A percentile compares a stretch with the other conserved stretches of the same genome.
These are phyloP conservation scores for Chaetomiaceae sp. DNA, from an alignment of 2,329 filamentous ascomycete genomes.

Conservation along the genomic window DNA sequence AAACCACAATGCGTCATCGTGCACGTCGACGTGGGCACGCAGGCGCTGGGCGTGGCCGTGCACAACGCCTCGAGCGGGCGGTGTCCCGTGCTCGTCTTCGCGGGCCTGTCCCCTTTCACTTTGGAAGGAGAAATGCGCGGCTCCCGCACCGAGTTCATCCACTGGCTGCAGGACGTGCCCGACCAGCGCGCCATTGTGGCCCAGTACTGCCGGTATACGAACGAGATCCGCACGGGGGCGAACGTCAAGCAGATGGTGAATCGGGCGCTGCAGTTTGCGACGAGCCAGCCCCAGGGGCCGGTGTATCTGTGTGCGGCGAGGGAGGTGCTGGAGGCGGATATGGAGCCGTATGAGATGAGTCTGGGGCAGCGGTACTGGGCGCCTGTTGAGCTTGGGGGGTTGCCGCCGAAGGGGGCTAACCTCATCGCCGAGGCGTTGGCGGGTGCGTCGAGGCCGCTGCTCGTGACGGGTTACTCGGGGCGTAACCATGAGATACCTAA, in stretches of 20 bases:
- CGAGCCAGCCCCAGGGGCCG: slow-evolving; percentile 69
- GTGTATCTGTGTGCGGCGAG: slow-evolving; percentile 74
- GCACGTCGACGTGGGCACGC: slow-evolving; percentile 70
- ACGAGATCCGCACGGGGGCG: slow-evolving; percentile 77
- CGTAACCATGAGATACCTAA: slow-evolving; percentile 60
- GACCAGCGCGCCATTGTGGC: slow-evolving; percentile 53
- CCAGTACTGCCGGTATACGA: slow-evolving; percentile 81
- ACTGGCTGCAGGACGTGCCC: slow-evolving; percentile 41
- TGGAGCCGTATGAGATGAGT: slow-evolving; percentile 65
- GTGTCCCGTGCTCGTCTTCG: slow-evolving; percentile 53
- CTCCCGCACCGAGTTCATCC: slow-evolving; percentile 39
- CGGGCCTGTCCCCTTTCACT: slow-evolving; percentile 40
- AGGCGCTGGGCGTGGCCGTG: slow-evolving; percentile 65
- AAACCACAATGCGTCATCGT: slow-evolving; percentile 67
- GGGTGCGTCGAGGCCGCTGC: slow-evolving; percentile 59
- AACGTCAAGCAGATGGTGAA: slow-evolving; percentile 90
- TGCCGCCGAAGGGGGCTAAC: slow-evolving; percentile 49
- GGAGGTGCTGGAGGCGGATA: slow-evolving; percentile 82
- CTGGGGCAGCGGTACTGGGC: slow-evolving; percentile 60
- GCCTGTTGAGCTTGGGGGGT: slow-evolving; percentile 61
- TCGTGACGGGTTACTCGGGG: slow-evolving; percentile 68
- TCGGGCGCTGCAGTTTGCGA: slow-evolving; percentile 76
- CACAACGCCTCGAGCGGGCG: slow-evolving; percentile 67
- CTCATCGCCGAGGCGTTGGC: slow-evolving; percentile 60
- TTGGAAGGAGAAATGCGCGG: slow-evolving; percentile 40